These are phyloP conservation scores for Isatis lusitanica DNA, from an alignment of 441 rosid species.

Conservation along the genomic window DNA sequence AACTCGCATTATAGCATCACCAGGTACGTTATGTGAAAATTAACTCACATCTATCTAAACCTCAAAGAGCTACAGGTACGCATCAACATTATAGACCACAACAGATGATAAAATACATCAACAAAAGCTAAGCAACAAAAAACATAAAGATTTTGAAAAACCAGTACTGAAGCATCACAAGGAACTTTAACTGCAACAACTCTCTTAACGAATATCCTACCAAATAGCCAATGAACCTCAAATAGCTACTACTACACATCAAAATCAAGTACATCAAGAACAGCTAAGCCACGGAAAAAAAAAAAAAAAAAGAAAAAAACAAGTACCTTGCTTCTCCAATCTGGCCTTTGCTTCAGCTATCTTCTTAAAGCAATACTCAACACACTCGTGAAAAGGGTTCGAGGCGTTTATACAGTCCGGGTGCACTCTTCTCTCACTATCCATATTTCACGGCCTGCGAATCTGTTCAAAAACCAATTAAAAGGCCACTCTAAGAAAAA, in stretches of 20 bases:
- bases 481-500: neutral
- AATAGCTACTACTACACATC: neutral
- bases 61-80: neutral
- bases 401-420: slow-evolving; percentile 56
- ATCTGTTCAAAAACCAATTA: neutral
- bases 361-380: slow-evolving; percentile 58
- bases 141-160: too few relatives aligned
- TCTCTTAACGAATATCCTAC: neutral
- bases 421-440: slow-evolving; percentile 50
- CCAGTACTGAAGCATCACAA: neutral
- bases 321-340: slow-evolving; percentile 38
- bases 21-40: neutral
- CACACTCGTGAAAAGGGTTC: slow-evolving; percentile 68
- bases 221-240: neutral
- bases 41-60: neutral
- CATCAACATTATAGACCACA: neutral
- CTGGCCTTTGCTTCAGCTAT: slow-evolving; percentile 58
- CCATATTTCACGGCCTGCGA: slow-evolving; percentile 31
- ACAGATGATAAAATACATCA: neutral
- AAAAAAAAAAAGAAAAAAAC: neutral
- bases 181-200: neutral
- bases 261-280: neutral
- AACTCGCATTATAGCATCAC: neutral
- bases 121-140: neutral
- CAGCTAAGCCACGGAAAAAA: neutral